These are phyloP conservation scores for Thielaviopsis musarum DNA, from an alignment of 2,329 filamentous ascomycete genomes.

Conservation along the genomic window DNA sequence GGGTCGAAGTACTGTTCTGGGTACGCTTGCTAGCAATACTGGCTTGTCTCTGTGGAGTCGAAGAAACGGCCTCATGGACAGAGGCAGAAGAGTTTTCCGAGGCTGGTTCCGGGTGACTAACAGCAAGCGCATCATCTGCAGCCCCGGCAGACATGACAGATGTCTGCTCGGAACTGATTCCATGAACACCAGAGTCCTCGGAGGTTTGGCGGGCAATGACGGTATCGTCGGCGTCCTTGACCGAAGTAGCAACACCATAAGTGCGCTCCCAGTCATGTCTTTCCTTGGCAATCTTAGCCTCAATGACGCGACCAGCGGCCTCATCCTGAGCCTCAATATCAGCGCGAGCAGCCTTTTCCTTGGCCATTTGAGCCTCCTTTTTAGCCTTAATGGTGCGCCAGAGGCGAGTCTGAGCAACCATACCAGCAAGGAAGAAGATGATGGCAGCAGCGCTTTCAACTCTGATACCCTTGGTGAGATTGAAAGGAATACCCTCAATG, in stretches of 20 bases:
- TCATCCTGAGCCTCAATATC: conserved; percentile 49
- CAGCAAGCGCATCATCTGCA: conserved; percentile 1
- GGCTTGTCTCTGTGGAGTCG: not conserved
- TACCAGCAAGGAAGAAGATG: conserved; percentile 55
- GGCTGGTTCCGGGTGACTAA: not conserved
- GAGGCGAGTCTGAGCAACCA: conserved; percentile 71
- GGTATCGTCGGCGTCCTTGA: not conserved
- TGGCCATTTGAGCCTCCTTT: conserved; percentile 34
- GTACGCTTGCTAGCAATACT: not conserved
- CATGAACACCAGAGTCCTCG: conserved; percentile 5
- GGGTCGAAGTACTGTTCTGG: not conserved
- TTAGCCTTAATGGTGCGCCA: conserved; percentile 64
- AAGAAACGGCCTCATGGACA: not conserved
- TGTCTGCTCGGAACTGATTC: not conserved
- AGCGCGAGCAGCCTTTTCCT: conserved; percentile 31
- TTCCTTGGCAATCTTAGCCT: conserved; percentile 44
- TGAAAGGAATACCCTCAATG: conserved; percentile 58
- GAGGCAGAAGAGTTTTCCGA: not conserved
- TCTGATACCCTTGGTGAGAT: conserved; percentile 68
- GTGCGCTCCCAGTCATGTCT: conserved; percentile 57
- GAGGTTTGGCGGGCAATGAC: not conserved
- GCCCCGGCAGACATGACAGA: not conserved
- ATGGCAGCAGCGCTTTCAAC: conserved; percentile 70
- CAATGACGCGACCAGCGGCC: conserved; percentile 49
- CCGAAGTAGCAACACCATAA: conserved; percentile 39